A percentile compares a stretch with the other conserved stretches of the same genome.
phyloP scores from a whole-genome alignment of 2,329 filamentous ascomycete genomes.

The Boeremia lycopersici region DNA sequence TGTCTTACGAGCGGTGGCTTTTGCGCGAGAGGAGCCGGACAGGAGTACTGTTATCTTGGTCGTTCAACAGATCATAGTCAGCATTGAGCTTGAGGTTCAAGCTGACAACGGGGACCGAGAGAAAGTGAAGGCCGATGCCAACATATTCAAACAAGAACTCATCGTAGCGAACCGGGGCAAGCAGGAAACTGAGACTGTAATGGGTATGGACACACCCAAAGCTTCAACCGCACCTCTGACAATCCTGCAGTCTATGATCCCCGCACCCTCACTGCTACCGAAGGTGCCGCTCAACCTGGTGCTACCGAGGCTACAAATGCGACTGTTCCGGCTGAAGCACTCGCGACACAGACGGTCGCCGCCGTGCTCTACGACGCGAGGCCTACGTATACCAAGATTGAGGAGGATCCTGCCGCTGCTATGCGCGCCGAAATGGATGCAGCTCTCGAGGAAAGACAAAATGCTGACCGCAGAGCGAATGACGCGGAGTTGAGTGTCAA shows the following conservation, averaged over 20 bases:
- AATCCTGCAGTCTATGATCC: conserved; percentile 1
- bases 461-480: background rate
- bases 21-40: background rate
- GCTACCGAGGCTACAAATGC: conserved; percentile 1
- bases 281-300: background rate
- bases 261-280: conserved; percentile 1
- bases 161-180: conserved; percentile 10
- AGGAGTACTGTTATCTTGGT: conserved; percentile 8
- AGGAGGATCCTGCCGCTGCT: background rate
- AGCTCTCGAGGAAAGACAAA: background rate
- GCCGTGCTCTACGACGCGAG: conserved; percentile 6
- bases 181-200: conserved; percentile 3
- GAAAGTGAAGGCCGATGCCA: background rate
- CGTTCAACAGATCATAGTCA: background rate
- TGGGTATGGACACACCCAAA: background rate
- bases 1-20: background rate
- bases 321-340: background rate
- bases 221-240: background rate
- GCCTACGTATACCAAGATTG: background rate
- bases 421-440: conserved; percentile 3
- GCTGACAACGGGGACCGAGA: background rate
- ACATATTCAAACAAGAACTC: conserved; percentile 8
- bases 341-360: background rate
- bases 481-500: conserved; percentile 1
- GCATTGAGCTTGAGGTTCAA: conserved; percentile 1